Evolutionary conservation across 1,284 basidiomycete genomes (phyloP), one percentile per base, ranked within the genome.

Genomic region (Austroboletus olivaceoglutinosus): DNA sequence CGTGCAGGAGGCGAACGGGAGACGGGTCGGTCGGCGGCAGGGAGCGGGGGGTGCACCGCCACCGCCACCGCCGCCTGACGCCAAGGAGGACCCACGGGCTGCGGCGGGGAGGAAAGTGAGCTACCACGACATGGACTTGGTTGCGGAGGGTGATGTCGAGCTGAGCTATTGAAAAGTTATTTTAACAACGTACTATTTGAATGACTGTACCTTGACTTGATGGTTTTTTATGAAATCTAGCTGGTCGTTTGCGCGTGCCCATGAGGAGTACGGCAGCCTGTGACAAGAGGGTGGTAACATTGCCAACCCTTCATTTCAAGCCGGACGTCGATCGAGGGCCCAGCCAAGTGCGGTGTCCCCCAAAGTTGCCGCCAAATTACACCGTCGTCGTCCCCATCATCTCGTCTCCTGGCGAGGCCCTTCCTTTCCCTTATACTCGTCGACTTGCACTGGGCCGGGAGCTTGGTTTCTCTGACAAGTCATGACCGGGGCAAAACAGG

Each of bases 81-180:
- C 86, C 30, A 91, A 89, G 69, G 89, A 91, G 67, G 89, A 91
- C 67, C 89, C 89, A n/a, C 72, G 89, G 48, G 89, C 89, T n/a
- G 82, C 85, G 36, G 85, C 85, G 33, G 89, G 89, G 23, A 83
- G 81, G 73, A 81, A 88, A 69, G 80, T 91, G 51, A 91, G 88
- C 70, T 91, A 91, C 63, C 86, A 91, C 64, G 89, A 91, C 68
- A 91, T 91, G 86, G 89, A 91, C 71, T 72, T 87, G 63, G 89
- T 91, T 56, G 89, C 89, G 30, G 89, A 91, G 77, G 89, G 89
- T 21, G 89, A 91, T 64, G 82, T 91, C 54, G 89, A 89, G 70
- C 70, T 89, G 73, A 82, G 77, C 59, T 89, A 89, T 68, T 89
- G 73, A 80, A 40, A 46, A 22, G 61, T 60, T 68, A 62, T 63